Evolutionary conservation across 495 filamentous ascomycete genomes (phyloP).

Genomic region (Articulospora tetracladia): DNA sequence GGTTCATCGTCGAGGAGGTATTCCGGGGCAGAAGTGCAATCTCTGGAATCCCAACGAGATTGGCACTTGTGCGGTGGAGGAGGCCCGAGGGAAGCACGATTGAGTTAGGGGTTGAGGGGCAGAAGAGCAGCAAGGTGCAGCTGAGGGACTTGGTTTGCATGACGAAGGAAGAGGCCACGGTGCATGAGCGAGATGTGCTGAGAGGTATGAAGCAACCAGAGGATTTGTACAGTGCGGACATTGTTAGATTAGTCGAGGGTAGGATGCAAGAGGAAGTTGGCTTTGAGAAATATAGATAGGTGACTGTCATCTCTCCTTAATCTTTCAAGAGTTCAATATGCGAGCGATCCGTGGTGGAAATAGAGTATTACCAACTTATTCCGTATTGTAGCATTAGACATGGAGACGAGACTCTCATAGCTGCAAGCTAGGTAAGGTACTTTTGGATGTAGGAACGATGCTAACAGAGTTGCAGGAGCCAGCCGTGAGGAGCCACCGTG

Average conservation of each 20-base stretch:
- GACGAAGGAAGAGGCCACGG: constrained; percentile 89
- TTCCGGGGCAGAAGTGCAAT: constrained; percentile 80
- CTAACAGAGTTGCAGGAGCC: too few relatives aligned
- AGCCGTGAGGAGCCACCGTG: too few relatives aligned
- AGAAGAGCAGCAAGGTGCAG: constrained; percentile 61
- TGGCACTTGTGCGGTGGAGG: constrained; percentile 76
- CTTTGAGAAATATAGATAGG: constrained; percentile 44
- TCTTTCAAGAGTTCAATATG: too few relatives aligned
- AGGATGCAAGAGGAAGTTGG: constrained; percentile 58
- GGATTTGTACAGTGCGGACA: constrained; percentile 65
- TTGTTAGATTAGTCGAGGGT: constrained; percentile 59
- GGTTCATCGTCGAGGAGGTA: constrained; percentile 86
- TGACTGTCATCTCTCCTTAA: not conserved
- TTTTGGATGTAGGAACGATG: too few relatives aligned
- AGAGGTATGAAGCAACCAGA: constrained; percentile 60
- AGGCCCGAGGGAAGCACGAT: constrained; percentile 47
- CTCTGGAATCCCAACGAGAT: constrained; percentile 72
- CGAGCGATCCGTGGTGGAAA: too few relatives aligned
- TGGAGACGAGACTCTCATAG: too few relatives aligned
- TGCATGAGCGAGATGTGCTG: constrained; percentile 79
- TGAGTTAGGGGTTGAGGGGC: constrained; percentile 57
- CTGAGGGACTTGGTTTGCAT: constrained; percentile 81
- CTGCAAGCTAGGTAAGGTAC: too few relatives aligned
- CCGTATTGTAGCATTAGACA: too few relatives aligned
- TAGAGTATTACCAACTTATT: too few relatives aligned